These are phyloP conservation scores for Plectosphaerella plurivora DNA, from an alignment of 2,329 filamentous ascomycete species.

Conservation along the genomic window DNA sequence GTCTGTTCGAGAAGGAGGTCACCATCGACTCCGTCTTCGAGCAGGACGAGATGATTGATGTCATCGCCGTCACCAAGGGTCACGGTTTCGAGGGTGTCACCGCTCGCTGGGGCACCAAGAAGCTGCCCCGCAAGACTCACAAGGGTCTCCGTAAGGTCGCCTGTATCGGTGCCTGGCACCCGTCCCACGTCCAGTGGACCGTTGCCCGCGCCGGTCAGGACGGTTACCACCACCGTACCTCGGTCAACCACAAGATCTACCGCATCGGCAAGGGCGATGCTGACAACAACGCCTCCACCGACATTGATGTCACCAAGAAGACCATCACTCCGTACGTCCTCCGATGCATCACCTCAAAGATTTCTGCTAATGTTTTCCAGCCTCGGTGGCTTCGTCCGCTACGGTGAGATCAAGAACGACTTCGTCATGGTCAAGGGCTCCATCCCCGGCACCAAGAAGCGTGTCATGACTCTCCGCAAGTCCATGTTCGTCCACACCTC, in stretches of 20 bases:
- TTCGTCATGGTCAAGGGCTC: conserved; percentile 97
- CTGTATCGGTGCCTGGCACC: conserved; percentile 99
- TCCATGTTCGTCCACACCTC: conserved; percentile 98
- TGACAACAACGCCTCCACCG: conserved; percentile 89
- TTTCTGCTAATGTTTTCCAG: conserved; percentile 48
- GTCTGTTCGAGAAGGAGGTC: conserved; percentile 98
- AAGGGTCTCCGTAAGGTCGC: conserved; percentile 99
- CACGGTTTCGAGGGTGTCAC: conserved; percentile 98
- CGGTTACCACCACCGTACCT: conserved; percentile 99
- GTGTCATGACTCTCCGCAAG: conserved; percentile 97
- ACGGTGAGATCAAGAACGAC: conserved; percentile 99
- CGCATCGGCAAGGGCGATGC: conserved; percentile 90
- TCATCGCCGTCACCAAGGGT: conserved; percentile 99
- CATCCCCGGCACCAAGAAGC: conserved; percentile 98
- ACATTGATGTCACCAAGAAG: conserved; percentile 98
- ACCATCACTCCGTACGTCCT: conserved; percentile 98
- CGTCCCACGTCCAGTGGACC: conserved; percentile 99
- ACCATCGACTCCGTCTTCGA: conserved; percentile 93
- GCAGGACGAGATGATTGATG: conserved; percentile 99
- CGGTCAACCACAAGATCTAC: conserved; percentile 99
- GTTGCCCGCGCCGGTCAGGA: conserved; percentile 99
- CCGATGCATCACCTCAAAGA: no score
- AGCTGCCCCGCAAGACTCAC: conserved; percentile 99
- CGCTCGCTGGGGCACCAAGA: conserved; percentile 98
- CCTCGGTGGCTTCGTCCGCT: conserved; percentile 98